A percentile compares a stretch with the other conserved stretches of the same genome.
These are phyloP conservation scores for Didymella glomerata DNA, from an alignment of 2,329 filamentous ascomycete genomes.

Conservation along the genomic window DNA sequence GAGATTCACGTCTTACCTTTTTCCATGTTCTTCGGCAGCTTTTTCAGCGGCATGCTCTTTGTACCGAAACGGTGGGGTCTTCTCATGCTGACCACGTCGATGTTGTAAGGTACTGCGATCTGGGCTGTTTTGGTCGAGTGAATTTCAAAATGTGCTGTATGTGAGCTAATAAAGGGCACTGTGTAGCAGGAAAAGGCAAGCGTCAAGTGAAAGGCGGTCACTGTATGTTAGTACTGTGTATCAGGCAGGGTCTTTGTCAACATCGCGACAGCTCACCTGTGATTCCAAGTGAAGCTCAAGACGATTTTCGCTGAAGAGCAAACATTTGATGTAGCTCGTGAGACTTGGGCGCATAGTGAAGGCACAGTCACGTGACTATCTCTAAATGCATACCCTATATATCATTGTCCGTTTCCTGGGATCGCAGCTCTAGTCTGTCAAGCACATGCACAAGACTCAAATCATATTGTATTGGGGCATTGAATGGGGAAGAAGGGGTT, in stretches of 20 bases:
- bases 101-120: too few relatives aligned
- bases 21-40: background rate
- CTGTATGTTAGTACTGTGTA: background rate
- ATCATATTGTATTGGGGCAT: too few relatives aligned
- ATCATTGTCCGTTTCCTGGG: background rate
- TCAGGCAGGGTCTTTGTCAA: background rate
- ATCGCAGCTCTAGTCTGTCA: background rate
- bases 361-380: background rate
- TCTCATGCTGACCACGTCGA: background rate
- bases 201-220: background rate
- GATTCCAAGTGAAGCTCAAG: background rate
- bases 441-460: background rate
- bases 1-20: background rate
- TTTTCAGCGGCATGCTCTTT: background rate
- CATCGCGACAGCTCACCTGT: background rate
- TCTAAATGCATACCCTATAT: too few relatives aligned
- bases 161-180: background rate
- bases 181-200: background rate
- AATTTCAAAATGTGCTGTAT: background rate
- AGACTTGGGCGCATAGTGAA: background rate
- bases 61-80: background rate
- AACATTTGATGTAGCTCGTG: background rate
- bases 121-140: background rate
- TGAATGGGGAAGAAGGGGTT: background rate
- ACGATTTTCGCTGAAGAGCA: background rate